These are phyloP conservation scores for Termitomyces sp. DNA, from an alignment of 768 basidiomycete species.

Conservation along the genomic window DNA sequence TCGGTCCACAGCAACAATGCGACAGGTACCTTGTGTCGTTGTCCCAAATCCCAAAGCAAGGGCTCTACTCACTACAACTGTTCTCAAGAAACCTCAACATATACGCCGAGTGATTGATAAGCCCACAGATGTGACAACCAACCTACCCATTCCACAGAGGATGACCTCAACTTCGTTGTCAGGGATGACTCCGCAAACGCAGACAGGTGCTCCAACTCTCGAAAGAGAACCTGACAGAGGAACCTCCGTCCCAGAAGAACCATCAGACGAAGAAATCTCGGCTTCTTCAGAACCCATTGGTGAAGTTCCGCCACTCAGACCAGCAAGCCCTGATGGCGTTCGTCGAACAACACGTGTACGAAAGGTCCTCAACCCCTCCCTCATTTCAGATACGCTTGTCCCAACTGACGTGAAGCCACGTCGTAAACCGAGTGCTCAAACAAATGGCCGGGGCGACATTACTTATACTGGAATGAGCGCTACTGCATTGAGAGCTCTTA, in stretches of 20 bases:
- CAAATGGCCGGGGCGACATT: slow-evolving; percentile 28
- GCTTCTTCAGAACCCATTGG: background rate
- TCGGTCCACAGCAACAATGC: slow-evolving; percentile 23
- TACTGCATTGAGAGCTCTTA: slow-evolving; percentile 65
- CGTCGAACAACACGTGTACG: slow-evolving; percentile 54
- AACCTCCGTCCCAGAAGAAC: background rate
- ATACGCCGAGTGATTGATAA: slow-evolving; percentile 19
- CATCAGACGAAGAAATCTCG: background rate
- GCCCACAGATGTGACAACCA: background rate
- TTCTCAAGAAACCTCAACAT: slow-evolving; percentile 9
- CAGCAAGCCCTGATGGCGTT: slow-evolving; percentile 8
- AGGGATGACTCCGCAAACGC: background rate
- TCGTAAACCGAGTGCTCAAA: slow-evolving; percentile 35
- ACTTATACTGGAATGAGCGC: slow-evolving; percentile 66
- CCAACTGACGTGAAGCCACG: slow-evolving; percentile 30
- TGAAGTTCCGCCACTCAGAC: slow-evolving; percentile 1
- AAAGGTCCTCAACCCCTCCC: slow-evolving; percentile 32
- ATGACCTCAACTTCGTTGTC: background rate
- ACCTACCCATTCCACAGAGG: background rate
- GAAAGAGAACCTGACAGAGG: background rate
- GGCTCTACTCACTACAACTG: background rate
- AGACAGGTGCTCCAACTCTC: background rate
- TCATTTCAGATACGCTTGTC: slow-evolving; percentile 28
- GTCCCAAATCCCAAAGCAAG: background rate
- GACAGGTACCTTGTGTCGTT: slow-evolving; percentile 24